Conservation (phyloP, 108 stramenopile species). For the Aurantiochytrium sp. region DNA sequence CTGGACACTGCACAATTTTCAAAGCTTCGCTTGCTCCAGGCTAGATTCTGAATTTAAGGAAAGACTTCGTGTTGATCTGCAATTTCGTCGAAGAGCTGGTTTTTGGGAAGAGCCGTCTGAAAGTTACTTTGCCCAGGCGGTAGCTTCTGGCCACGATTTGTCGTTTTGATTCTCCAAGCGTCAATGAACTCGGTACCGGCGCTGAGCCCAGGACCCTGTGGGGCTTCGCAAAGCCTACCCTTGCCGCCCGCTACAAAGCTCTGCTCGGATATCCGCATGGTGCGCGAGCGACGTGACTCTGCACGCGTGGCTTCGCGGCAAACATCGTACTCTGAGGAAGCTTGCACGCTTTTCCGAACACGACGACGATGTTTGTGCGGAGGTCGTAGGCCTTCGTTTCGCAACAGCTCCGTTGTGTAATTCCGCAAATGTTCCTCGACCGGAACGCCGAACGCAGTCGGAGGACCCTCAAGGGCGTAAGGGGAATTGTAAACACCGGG, state of each 20-base stretch:
- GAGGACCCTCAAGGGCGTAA: constrained; percentile 20
- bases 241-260: not conserved
- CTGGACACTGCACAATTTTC: too few species aligned
- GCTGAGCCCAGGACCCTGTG: not conserved
- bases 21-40: too few species aligned
- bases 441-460: constrained; percentile 40
- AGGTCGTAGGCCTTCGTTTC: not conserved
- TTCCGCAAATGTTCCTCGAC: not conserved
- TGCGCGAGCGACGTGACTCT: constrained; percentile 11
- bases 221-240: not conserved
- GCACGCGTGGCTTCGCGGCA: not conserved
- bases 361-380: not conserved
- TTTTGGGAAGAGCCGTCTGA: not conserved
- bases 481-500: constrained; percentile 48
- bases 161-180: not conserved
- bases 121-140: not conserved
- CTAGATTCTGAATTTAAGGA: not conserved
- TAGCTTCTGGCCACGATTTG: not conserved
- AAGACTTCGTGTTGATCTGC: not conserved
- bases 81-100: not conserved
- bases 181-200: not conserved
- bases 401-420: not conserved
- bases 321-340: not conserved
- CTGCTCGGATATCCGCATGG: not conserved
- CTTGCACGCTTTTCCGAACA: not conserved